Evolutionary conservation across 2,329 filamentous ascomycete genomes (phyloP).

Genomic region (Ophiostoma montium): DNA sequence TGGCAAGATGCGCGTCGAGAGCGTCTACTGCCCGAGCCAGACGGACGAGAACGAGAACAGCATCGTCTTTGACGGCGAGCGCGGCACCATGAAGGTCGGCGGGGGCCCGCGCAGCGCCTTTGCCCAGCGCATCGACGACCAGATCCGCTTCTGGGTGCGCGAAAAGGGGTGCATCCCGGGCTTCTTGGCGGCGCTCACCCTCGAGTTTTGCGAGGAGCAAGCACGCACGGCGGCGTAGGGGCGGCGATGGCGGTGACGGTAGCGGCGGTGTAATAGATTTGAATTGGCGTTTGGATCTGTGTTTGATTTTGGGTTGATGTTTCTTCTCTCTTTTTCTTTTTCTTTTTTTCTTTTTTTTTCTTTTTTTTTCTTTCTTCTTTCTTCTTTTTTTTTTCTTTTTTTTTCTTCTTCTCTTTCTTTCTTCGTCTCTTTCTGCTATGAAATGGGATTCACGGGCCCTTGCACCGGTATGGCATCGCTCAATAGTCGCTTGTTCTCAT

Average conservation of each 20-base stretch:
- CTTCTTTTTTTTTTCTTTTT: background rate
- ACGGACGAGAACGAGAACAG: constrained; percentile 58
- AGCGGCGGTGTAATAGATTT: background rate
- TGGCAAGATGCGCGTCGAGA: constrained; percentile 84
- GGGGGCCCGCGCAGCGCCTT: constrained; percentile 81
- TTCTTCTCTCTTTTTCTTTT: too few relatives aligned
- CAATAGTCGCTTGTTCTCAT: too few relatives aligned
- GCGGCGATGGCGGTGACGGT: background rate
- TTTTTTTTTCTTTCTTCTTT: background rate
- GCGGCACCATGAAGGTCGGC: constrained; percentile 94
- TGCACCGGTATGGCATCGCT: too few relatives aligned
- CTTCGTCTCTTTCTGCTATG: too few relatives aligned
- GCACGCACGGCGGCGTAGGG: constrained; percentile 13
- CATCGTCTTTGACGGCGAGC: constrained; percentile 80
- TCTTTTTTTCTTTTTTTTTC: too few relatives aligned
- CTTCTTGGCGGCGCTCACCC: constrained; percentile 76
- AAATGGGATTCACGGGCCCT: too few relatives aligned
- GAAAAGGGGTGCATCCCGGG: constrained; percentile 88
- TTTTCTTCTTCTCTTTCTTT: too few relatives aligned
- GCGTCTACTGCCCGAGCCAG: constrained; percentile 61
- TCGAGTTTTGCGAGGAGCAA: constrained; percentile 80
- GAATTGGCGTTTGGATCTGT: background rate
- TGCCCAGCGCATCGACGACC: constrained; percentile 66
- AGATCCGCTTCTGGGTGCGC: constrained; percentile 92
- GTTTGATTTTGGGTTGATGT: background rate